Evolutionary conservation across 2,329 filamentous ascomycete species (phyloP).

Genomic region (Cladosporium oxysporum): DNA sequence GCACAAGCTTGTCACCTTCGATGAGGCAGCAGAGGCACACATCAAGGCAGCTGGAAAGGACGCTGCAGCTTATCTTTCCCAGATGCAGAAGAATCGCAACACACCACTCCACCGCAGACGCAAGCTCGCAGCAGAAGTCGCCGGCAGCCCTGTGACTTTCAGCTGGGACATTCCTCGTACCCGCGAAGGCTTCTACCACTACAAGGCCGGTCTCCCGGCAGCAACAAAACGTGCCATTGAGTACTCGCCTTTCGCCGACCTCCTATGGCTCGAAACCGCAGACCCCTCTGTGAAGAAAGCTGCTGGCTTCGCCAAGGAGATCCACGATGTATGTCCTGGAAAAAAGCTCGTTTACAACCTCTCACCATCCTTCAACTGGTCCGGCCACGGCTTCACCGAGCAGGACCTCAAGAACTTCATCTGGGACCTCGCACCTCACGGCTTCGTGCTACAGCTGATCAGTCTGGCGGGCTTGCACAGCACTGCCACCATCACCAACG

Average conservation of each 20-base stretch:
- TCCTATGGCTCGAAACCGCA: constrained; percentile 96
- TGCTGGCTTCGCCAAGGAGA: constrained; percentile 71
- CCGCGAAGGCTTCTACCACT: constrained; percentile 92
- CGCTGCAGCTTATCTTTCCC: constrained; percentile 29
- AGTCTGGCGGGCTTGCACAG: constrained; percentile 65
- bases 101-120: constrained; percentile 78
- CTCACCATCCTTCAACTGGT: constrained; percentile 98
- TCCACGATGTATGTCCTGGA: constrained; percentile 67
- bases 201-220: constrained; percentile 76
- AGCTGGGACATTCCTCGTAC: constrained; percentile 91
- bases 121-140: constrained; percentile 67
- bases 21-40: constrained; percentile 64
- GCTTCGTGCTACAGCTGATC: constrained; percentile 68
- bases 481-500: constrained; percentile 65
- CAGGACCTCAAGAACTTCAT: constrained; percentile 85
- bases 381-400: constrained; percentile 86
- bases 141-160: constrained; percentile 72
- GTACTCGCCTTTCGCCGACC: constrained; percentile 89
- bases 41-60: constrained; percentile 38
- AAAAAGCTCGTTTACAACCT: constrained; percentile 98
- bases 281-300: constrained; percentile 82
- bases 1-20: constrained; percentile 84
- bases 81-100: constrained; percentile 61
- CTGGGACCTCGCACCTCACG: constrained; percentile 91
- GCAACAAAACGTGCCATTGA: constrained; percentile 92